These are phyloP conservation scores for Trichosporon sp. DNA, from an alignment of 1,284 basidiomycete genomes.

Conservation along the genomic window DNA sequence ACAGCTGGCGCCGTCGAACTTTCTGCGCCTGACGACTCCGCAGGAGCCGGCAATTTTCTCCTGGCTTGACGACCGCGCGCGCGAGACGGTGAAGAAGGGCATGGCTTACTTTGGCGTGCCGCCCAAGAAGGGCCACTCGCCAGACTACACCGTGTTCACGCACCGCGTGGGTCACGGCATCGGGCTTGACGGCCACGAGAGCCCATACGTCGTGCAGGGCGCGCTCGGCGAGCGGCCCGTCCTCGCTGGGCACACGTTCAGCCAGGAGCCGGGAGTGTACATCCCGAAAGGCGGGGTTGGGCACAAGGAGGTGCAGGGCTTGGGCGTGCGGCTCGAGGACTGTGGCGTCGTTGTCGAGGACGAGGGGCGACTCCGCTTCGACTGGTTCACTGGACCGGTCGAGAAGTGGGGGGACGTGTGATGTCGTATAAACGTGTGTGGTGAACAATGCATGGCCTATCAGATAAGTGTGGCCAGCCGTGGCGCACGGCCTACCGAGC, in stretches of 20 bases:
- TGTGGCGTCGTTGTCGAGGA: conserved; percentile 65
- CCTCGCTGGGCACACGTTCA: conserved; percentile 66
- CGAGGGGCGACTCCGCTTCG: conserved; percentile 41
- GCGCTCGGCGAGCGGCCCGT: conserved; percentile 50
- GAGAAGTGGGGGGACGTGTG: conserved; percentile 35
- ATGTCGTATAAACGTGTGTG: not conserved
- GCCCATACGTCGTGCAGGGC: conserved; percentile 70
- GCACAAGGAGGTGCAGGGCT: conserved; percentile 55
- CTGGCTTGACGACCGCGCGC: conserved; percentile 65
- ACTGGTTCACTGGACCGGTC: conserved; percentile 44
- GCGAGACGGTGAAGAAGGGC: conserved; percentile 55
- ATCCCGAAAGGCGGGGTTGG: conserved; percentile 48
- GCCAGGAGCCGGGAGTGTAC: conserved; percentile 78
- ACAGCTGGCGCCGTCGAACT: conserved; percentile 56
- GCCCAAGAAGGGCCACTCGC: conserved; percentile 37
- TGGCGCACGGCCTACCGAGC: not conserved
- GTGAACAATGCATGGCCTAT: not conserved
- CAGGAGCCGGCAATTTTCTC: conserved; percentile 52
- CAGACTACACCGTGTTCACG: conserved; percentile 60
- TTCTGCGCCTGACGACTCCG: conserved; percentile 34
- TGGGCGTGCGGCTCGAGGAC: conserved; percentile 76
- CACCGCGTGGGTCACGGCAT: conserved; percentile 70
- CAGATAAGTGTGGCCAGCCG: not conserved
- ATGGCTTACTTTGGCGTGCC: conserved; percentile 35
- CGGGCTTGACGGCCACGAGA: conserved; percentile 74